Percentiles rank a stretch among this genome's conserved stretches.
Conservation (phyloP, 306 rosid species). For the Cicer cuneatum region DNA sequence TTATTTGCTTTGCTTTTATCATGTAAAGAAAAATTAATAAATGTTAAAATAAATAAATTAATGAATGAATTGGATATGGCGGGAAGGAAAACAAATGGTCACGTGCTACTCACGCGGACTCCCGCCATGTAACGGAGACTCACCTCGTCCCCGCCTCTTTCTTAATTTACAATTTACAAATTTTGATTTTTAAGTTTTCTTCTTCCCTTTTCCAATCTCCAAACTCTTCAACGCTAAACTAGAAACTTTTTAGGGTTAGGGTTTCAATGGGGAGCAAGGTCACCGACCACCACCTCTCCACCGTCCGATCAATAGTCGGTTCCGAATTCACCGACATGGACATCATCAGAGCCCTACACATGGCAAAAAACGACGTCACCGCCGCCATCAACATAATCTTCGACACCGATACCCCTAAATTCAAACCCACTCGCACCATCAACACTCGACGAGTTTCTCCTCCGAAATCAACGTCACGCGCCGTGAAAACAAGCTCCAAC, state of each 20-base stretch:
- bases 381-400: constrained; percentile 90
- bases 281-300: constrained; percentile 67
- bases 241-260: constrained; percentile 52
- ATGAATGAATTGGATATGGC: constrained; percentile 40
- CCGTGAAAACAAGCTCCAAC: constrained; percentile 28
- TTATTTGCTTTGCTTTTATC: too few relatives aligned
- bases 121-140: constrained; percentile 42
- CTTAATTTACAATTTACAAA: not conserved
- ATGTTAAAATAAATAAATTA: too few relatives aligned
- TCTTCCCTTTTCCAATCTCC: not conserved
- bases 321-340: constrained; percentile 84
- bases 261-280: constrained; percentile 74
- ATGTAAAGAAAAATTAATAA: too few relatives aligned
- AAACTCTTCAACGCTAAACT: constrained; percentile 3
- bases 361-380: constrained; percentile 88
- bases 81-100: constrained; percentile 45
- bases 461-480: constrained; percentile 42
- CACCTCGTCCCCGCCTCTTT: constrained; percentile 10
- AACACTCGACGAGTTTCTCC: constrained; percentile 39
- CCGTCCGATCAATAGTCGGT: constrained; percentile 80
- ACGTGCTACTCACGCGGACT: constrained; percentile 32
- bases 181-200: not conserved
- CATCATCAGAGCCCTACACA: constrained; percentile 83
- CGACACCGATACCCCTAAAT: constrained; percentile 58
- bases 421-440: constrained; percentile 36